A percentile compares a stretch with the other conserved stretches of the same genome.
Evolutionary conservation across 768 basidiomycete genomes (phyloP).

Genomic region (Auriscalpium microsporum): DNA sequence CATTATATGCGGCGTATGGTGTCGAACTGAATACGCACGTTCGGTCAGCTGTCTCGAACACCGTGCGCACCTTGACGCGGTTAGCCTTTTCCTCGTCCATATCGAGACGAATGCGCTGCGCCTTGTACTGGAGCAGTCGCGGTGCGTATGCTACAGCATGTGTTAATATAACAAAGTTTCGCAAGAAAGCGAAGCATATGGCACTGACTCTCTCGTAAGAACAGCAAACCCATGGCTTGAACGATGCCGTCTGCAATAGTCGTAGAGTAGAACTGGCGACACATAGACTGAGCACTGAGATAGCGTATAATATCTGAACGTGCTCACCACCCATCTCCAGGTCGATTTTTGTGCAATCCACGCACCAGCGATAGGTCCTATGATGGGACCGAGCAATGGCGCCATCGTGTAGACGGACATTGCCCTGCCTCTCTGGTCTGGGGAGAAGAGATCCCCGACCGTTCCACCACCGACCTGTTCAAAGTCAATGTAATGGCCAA

Average conservation of each 20-base stretch:
- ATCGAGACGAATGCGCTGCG: constrained; percentile 33
- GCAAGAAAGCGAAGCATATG: background rate
- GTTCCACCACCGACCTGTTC: constrained; percentile 48
- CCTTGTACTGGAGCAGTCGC: constrained; percentile 39
- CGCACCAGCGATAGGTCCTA: constrained; percentile 60
- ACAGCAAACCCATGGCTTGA: constrained; percentile 47
- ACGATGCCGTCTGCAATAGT: constrained; percentile 42
- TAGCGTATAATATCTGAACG: too few species aligned
- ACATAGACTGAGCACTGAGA: background rate
- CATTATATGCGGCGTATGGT: background rate
- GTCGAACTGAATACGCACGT: constrained; percentile 26
- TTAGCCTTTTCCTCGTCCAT: constrained; percentile 40
- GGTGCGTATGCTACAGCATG: constrained; percentile 21
- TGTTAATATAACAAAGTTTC: background rate
- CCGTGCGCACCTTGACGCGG: constrained; percentile 33
- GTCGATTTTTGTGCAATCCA: constrained; percentile 57
- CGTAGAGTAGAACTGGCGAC: background rate
- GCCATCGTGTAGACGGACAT: constrained; percentile 57
- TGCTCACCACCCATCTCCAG: constrained; percentile 62
- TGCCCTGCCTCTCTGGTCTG: constrained; percentile 58
- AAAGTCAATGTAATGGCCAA: background rate
- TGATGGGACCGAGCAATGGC: constrained; percentile 55
- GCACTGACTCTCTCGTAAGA: constrained; percentile 53
- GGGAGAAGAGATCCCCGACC: constrained; percentile 49
- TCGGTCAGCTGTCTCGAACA: constrained; percentile 36